These are phyloP conservation scores for Podospora sp. DNA, from an alignment of 495 filamentous ascomycete genomes.

Conservation along the genomic window DNA sequence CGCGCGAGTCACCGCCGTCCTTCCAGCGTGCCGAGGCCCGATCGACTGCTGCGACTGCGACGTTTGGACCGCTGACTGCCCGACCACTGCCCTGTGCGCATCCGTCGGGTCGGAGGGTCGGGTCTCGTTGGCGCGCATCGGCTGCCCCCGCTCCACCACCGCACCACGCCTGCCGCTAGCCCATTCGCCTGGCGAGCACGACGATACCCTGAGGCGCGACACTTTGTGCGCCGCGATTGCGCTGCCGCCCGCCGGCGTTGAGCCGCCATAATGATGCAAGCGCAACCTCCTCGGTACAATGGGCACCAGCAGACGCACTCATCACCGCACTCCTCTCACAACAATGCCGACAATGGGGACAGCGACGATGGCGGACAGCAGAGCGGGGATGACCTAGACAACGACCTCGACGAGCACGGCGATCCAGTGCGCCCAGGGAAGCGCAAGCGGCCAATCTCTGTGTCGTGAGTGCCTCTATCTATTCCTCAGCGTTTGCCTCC, in stretches of 20 bases:
- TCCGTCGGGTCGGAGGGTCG: background rate
- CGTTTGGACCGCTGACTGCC: background rate
- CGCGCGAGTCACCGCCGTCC: background rate
- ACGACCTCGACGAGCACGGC: conserved; percentile 43
- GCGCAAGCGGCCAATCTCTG: conserved; percentile 61
- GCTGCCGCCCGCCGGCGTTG: conserved; percentile 12
- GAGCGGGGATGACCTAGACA: conserved; percentile 45
- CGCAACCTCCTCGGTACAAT: conserved; percentile 28
- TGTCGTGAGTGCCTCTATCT: conserved; percentile 47
- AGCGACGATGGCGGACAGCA: conserved; percentile 39
- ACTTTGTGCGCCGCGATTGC: background rate
- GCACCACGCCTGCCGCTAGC: background rate
- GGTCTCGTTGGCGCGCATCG: background rate
- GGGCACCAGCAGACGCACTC: conserved; percentile 28
- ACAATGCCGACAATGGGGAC: conserved; percentile 26
- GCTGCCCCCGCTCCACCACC: background rate
- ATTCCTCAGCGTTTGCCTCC: too few relatives aligned
- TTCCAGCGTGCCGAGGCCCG: background rate
- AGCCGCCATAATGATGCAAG: conserved; percentile 32
- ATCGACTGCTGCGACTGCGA: background rate
- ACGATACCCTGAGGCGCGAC: background rate
- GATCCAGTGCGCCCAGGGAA: conserved; percentile 48
- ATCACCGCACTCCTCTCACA: conserved; percentile 22
- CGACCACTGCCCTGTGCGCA: background rate
- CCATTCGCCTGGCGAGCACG: background rate